These are phyloP conservation scores for Metschnikowia sp. DNA, from an alignment of 805 yeast species.

Conservation along the genomic window DNA sequence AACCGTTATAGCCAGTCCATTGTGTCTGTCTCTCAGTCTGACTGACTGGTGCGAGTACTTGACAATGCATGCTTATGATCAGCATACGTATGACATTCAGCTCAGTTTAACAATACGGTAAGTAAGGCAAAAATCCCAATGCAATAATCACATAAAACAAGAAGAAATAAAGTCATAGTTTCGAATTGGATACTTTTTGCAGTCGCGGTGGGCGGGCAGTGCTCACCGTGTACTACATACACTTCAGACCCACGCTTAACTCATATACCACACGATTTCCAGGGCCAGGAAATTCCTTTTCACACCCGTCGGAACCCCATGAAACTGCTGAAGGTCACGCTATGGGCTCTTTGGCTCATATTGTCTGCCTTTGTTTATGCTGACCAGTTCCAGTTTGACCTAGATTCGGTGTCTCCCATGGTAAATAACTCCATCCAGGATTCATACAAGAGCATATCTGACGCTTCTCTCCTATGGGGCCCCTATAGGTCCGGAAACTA, in stretches of 20 bases:
- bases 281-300: too few species aligned
- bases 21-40: too few species aligned
- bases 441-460: conserved; percentile 16
- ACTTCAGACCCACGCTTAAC: neutral
- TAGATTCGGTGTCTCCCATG: conserved; percentile 7
- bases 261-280: neutral
- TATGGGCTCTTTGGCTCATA: conserved; percentile 4
- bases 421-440: conserved; percentile 7
- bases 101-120: too few species aligned
- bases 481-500: conserved; percentile 87
- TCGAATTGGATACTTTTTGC: too few species aligned
- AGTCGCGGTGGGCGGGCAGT: too few species aligned
- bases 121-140: too few species aligned
- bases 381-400: conserved; percentile 13
- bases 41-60: too few species aligned
- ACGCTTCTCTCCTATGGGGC: conserved; percentile 63
- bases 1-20: too few species aligned
- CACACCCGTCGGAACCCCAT: neutral
- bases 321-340: neutral
- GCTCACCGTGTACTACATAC: neutral
- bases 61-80: too few species aligned
- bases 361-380: neutral
- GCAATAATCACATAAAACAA: too few species aligned
- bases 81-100: too few species aligned
- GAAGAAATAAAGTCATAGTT: too few species aligned